Conservation (phyloP, 257 asterid species). For the Buddleja alternifolia region DNA sequence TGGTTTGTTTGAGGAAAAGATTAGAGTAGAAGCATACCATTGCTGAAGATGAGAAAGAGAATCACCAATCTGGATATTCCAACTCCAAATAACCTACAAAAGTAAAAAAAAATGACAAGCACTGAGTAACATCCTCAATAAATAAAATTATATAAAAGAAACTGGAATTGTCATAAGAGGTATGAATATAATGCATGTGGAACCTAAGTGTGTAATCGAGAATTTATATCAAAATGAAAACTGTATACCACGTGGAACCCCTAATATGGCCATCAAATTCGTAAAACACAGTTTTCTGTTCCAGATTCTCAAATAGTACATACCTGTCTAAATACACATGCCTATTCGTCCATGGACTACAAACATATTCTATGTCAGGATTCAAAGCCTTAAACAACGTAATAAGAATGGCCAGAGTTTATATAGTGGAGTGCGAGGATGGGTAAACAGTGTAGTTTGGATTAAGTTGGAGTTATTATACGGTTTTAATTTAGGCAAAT, state of each 20-base stretch:
- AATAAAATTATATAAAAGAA: not conserved
- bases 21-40: constrained; percentile 36
- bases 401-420: too few species aligned
- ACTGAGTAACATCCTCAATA: not conserved
- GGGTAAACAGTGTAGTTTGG: too few species aligned
- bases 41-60: constrained; percentile 15
- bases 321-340: not conserved
- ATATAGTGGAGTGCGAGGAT: too few species aligned
- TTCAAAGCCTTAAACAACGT: too few species aligned
- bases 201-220: not conserved
- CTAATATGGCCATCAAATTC: not conserved
- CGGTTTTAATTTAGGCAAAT: too few species aligned
- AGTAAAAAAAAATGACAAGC: not conserved
- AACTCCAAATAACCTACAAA: constrained; percentile 36
- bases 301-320: not conserved
- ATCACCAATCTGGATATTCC: constrained; percentile 18
- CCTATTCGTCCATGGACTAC: not conserved
- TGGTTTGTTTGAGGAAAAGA: not conserved
- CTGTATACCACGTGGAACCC: not conserved
- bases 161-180: not conserved
- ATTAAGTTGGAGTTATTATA: too few species aligned
- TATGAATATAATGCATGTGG: not conserved
- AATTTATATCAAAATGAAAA: not conserved
- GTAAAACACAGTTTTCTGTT: not conserved
- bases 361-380: not conserved